phyloP scores from a whole-genome alignment of 2,329 filamentous ascomycete genomes.

The Fusarium neocosmosporiellum region DNA sequence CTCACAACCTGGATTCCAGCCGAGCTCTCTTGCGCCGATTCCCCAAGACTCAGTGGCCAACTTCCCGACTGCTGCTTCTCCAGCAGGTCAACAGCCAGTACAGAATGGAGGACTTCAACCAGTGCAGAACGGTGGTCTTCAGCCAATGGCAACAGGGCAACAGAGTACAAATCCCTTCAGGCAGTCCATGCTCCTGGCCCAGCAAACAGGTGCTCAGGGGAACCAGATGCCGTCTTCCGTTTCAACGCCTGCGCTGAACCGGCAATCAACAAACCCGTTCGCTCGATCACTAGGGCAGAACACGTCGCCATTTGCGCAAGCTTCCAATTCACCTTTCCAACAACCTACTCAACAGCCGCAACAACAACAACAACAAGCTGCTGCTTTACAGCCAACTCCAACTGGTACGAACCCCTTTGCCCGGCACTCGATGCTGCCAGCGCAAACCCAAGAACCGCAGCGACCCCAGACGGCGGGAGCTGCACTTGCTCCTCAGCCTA shows the following conservation, averaged over 20 bases:
- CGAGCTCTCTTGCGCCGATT: slow-evolving; percentile 64
- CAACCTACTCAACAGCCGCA: slow-evolving; percentile 45
- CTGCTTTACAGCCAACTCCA: slow-evolving; percentile 59
- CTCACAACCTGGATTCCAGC: slow-evolving; percentile 67
- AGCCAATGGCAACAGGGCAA: slow-evolving; percentile 45
- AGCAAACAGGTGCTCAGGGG: slow-evolving; percentile 61
- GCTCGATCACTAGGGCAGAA: slow-evolving; percentile 71
- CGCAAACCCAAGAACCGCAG: slow-evolving; percentile 52
- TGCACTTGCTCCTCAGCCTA: slow-evolving; percentile 77
- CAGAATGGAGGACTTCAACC: slow-evolving; percentile 39
- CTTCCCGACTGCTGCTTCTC: slow-evolving; percentile 48
- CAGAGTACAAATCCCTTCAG: slow-evolving; percentile 89
- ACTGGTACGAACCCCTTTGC: slow-evolving; percentile 72
- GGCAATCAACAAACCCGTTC: slow-evolving; percentile 88
- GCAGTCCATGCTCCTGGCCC: slow-evolving; percentile 81
- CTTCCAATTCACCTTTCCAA: slow-evolving; percentile 57
- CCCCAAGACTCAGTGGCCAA: slow-evolving; percentile 62
- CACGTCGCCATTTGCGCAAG: slow-evolving; percentile 49
- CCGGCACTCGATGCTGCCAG: slow-evolving; percentile 50
- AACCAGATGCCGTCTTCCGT: slow-evolving; percentile 54
- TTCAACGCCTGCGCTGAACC: slow-evolving; percentile 56
- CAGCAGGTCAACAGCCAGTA: slow-evolving; percentile 32
- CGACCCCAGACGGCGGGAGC: slow-evolving; percentile 60
- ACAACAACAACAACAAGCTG: slow-evolving; percentile 48
- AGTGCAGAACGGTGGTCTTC: slow-evolving; percentile 33